These are phyloP conservation scores for Uronychia setigera DNA, from an alignment of 73 alveolate genomes.

Conservation along the genomic window DNA sequence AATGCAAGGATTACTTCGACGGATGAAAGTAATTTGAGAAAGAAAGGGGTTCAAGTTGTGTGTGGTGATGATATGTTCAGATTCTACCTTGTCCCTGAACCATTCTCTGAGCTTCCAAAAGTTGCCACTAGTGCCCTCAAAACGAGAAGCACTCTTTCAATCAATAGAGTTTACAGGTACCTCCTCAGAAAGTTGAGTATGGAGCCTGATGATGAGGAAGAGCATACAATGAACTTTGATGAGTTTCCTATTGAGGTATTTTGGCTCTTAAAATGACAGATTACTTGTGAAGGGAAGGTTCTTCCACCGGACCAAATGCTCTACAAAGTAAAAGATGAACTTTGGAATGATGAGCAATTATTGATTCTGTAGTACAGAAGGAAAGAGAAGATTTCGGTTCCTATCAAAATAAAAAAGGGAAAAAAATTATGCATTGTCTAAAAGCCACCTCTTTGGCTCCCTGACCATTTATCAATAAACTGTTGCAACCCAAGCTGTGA, in stretches of 20 bases:
- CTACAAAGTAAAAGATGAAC: not conserved
- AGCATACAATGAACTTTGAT: not conserved
- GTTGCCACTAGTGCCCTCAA: constrained; percentile 58
- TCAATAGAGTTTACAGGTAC: constrained; percentile 63
- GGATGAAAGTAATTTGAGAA: not conserved
- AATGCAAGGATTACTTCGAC: not conserved
- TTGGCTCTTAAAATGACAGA: not conserved
- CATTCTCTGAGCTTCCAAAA: constrained; percentile 30
- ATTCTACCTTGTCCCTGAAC: constrained; percentile 63
- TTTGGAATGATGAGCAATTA: not conserved
- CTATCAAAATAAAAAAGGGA: not conserved
- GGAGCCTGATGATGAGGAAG: not conserved
- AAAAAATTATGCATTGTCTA: not conserved
- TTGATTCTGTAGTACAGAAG: not conserved
- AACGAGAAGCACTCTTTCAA: constrained; percentile 67
- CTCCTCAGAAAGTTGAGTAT: constrained; percentile 36
- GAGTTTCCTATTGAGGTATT: not conserved
- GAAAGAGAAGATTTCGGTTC: not conserved
- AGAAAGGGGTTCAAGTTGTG: not conserved
- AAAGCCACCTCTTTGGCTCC: constrained; percentile 87
- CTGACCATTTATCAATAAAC: constrained; percentile 71
- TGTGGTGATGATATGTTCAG: constrained; percentile 57
- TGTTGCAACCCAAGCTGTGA: constrained; percentile 85
- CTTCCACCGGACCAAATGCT: not conserved
- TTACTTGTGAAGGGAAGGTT: not conserved